A percentile compares a stretch with the other conserved stretches of the same genome.
Evolutionary conservation across 2,329 filamentous ascomycete species (phyloP).

Genomic region (Sclerotinia glacialis): DNA sequence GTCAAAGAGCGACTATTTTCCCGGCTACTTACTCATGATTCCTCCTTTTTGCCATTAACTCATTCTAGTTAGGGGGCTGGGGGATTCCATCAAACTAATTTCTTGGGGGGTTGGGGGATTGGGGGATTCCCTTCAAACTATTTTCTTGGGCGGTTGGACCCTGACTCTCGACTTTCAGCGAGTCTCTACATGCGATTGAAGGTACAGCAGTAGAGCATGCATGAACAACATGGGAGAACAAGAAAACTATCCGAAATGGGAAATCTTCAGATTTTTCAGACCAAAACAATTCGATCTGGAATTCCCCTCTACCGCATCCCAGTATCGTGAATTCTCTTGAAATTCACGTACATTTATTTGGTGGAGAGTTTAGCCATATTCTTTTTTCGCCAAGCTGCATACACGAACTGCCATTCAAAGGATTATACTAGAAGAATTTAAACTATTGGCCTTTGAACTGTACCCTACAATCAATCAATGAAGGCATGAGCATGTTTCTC

Average conservation of each 20-base stretch:
- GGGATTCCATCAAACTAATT: too few species aligned
- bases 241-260: slow-evolving; percentile 4
- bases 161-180: background rate
- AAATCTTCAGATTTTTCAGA: background rate
- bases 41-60: too few species aligned
- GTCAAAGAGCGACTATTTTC: background rate
- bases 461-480: background rate
- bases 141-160: slow-evolving; percentile 5
- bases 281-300: background rate
- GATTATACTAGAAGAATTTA: background rate
- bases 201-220: slow-evolving; percentile 6
- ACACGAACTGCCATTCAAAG: background rate
- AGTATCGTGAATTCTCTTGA: background rate
- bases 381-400: background rate
- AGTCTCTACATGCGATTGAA: slow-evolving; percentile 6
- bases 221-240: slow-evolving; percentile 2
- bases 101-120: too few species aligned
- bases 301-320: background rate
- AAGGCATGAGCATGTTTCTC: background rate
- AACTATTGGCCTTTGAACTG: too few species aligned
- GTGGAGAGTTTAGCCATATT: background rate
- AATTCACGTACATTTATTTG: background rate
- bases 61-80: too few species aligned
- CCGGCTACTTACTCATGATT: background rate
- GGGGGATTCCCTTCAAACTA: too few species aligned